These are phyloP conservation scores for Boletus sp. DNA, from an alignment of 768 basidiomycete species.

Conservation along the genomic window DNA sequence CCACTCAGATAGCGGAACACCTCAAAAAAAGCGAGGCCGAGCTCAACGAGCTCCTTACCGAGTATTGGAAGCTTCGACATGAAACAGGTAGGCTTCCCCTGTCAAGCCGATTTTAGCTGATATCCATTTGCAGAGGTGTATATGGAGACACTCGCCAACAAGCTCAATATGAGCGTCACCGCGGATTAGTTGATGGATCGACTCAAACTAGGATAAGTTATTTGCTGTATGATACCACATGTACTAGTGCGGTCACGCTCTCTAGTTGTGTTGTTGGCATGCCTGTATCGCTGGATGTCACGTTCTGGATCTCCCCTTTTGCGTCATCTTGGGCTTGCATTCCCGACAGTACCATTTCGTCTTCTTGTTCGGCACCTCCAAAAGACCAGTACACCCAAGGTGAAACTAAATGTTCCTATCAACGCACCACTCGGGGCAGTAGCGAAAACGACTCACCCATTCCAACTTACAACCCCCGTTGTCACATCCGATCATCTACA, in stretches of 20 bases:
- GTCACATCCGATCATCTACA: constrained; percentile 87
- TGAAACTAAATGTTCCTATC: constrained; percentile 54
- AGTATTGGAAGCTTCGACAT: constrained; percentile 80
- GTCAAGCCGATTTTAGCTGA: background rate
- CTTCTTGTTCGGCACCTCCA: constrained; percentile 51
- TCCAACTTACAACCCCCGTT: constrained; percentile 63
- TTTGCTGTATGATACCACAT: constrained; percentile 16
- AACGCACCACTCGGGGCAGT: background rate
- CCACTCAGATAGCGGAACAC: constrained; percentile 69
- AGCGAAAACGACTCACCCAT: constrained; percentile 61
- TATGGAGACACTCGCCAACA: constrained; percentile 83
- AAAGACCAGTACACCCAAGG: constrained; percentile 60
- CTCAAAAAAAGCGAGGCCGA: constrained; percentile 71
- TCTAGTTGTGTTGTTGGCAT: background rate
- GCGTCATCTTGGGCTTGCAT: constrained; percentile 43
- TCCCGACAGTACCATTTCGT: constrained; percentile 71
- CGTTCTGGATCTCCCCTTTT: constrained; percentile 33
- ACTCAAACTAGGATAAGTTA: constrained; percentile 9
- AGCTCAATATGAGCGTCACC: constrained; percentile 58
- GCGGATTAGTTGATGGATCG: constrained; percentile 16
- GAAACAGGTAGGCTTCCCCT: constrained; percentile 53
- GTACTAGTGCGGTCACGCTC: constrained; percentile 5
- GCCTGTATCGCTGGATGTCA: constrained; percentile 6
- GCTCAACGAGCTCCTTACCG: constrained; percentile 74
- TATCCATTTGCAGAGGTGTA: constrained; percentile 57